Base-by-base conservation (phyloP, 352 stramenopile species). In the Phytophthora multivora region DNA sequence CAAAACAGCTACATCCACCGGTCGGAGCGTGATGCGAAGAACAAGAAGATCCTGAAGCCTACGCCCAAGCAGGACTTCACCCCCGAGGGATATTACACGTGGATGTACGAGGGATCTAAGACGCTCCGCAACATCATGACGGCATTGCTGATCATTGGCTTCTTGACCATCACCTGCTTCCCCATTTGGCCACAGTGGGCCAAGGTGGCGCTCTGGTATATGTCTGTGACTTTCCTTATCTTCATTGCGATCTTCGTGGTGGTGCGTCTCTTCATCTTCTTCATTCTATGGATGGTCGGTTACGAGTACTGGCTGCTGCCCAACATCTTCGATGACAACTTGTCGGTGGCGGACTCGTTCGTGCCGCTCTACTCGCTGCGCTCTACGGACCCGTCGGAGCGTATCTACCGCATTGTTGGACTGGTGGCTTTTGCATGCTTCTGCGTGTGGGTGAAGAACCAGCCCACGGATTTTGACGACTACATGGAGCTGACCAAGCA, bases 381-480 rank as follows among this genome's bases (percentile, higher is more conserved):
- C 13, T 66, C 78, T n/a, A 96, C 89, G 5, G 84, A 93, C 31
- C 50, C 86, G 6, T 97, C 93, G 25, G 96, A 99, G 79, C 85
- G 96, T 23, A 96, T 97, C 51, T 99, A 99, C 73, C 93, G 97
- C 48, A 65, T 98, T 21, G 81, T 92, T 26, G 90, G 97, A 33
- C 86, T 97, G 41, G 66, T 98, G 19, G 84, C 88, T 12, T 98
- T 99, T 55, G 88, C 95, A 12, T 96, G 80, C 5, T 99, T 99
- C 64, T 98, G 95, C 63, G 95, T 98, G 13, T 99, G 97, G 97
- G 96, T 98, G 41, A 97, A 98, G 58, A 98, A 98, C 58, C 97
- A 99, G 77, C 97, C 97, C 10, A 99, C 97, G 10, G 97, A 99
- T 74, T 99, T 99, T 80, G 97, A 99, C 88, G 96, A 97, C 5